Evolutionary conservation across 164 flowering plant genomes (phyloP), one percentile per base, ranked within the genome.

Genomic region (Berberis vulgaris): DNA sequence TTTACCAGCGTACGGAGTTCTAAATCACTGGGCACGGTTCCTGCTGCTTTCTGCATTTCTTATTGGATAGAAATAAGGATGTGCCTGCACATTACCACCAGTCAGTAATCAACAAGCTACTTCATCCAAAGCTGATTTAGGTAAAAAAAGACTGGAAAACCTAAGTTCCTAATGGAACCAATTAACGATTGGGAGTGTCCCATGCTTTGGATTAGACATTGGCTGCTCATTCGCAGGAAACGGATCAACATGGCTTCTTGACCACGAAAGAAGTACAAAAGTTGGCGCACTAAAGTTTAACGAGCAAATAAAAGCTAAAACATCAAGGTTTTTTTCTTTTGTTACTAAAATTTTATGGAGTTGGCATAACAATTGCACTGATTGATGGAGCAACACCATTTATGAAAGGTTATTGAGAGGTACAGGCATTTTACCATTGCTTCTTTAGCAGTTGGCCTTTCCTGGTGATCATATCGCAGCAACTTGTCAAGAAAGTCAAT

Each of bases 391-490:
- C 26, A 26, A 46, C 1, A 46, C 49, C 49, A 46, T 5, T 46
- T 5, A 0, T 50, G 12, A 8, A 50, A 2, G 11, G 11, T 50
- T 8, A 6, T 8, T 10, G 54, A 11, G n/a, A 52, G 10, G n/a
- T 3, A 12, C n/a, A 52, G 54, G 50, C 9, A 38, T n/a, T 13
- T 58, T 81, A 95, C 99, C 99, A 91, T 95, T 72, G 99, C 99
- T 82, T 91, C 97, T 76, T 87, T 91, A 41, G 99, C 97, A 42
- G 97, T 95, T 38, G 89, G 98, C 84, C 99, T 81, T 64, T 91
- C 97, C 72, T 88, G 97, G 78, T 95, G 99, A 74, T 95, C 99
- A 67, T 91, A 95, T n/a, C 85, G 89, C 64, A 95, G 84, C 80
- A 95, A 73, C 81, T 85, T 91, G 79, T 95, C 99, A 49, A 95